Evolutionary conservation across 2,329 filamentous ascomycete genomes (phyloP), one percentile per base, ranked within the genome.

Genomic region (Hymenoscyphus fructigenus): DNA sequence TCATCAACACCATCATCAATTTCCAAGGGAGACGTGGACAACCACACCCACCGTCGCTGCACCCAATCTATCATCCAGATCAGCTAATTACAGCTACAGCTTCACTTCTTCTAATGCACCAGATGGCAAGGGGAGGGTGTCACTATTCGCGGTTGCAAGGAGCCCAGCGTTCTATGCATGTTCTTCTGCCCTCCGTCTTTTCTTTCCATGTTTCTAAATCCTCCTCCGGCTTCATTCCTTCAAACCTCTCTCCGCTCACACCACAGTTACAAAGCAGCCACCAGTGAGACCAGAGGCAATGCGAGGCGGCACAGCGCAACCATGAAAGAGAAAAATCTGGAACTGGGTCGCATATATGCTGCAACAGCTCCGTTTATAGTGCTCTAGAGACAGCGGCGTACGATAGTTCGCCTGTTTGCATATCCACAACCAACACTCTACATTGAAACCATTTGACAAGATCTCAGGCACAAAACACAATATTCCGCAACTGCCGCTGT

Each of bases 141-240:
- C 44, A 47, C 44, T 38, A 60, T 67, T 61, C 60, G 56, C 28
- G 56, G 36, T 60, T 61, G 61, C 66, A 63, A 65, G 59, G 60
- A 59, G 59, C 23, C n/a, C 7, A 28, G 57, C 41, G 47, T 68
- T 69, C 68, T 61, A 44, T 69, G 66, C 68, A 68, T 70, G 66
- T 67, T 70, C 68, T 20, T 59, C 57, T 44, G n/a, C 7, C 34
- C 59, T 59, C 50, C 44, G 17, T 28, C 64, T 23, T 20, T 47
- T 23, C 44, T 7, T 12, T 23, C 44, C 20, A 20, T 50, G 44
- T 50, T 50, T 50, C 44, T 50, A 50, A 23, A 50, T 50, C n/a
- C 44, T 50, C 9, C 17, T 36, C 44, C 20, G 26, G n/a, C 44
- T 50, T 50, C 44, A 50, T 50, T n/a, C 41, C 41, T 44, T 20